Percentiles rank a stretch among this genome's conserved stretches.
phyloP scores from a whole-genome alignment of 192 early-diverging fungal genomes.

The Coemansia reversa region DNA sequence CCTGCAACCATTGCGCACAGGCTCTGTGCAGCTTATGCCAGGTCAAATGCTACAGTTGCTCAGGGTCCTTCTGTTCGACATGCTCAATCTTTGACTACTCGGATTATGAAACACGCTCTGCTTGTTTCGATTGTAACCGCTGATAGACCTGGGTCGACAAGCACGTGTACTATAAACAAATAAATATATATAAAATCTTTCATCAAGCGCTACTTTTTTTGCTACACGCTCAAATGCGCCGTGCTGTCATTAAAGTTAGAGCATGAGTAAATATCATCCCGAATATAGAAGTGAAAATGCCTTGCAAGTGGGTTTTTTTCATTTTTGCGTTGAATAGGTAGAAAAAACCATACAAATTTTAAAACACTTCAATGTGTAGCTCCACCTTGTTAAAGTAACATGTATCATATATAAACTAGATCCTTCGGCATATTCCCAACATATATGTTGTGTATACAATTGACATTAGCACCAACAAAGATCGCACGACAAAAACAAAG shows the following conservation, averaged over 20 bases:
- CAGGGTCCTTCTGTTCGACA: constrained; percentile 28
- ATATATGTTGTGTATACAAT: too few species aligned
- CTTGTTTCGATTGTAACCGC: constrained; percentile 46
- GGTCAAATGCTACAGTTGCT: constrained; percentile 39
- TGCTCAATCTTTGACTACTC: constrained; percentile 51
- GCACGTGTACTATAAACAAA: not conserved
- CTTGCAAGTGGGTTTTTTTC: not conserved
- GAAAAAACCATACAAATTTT: too few species aligned
- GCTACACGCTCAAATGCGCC: not conserved
- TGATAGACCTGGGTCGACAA: not conserved
- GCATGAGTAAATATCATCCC: not conserved
- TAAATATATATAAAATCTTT: not conserved
- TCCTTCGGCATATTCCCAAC: too few species aligned
- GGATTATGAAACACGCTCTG: constrained; percentile 40
- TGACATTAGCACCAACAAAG: not conserved
- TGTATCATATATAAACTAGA: too few species aligned
- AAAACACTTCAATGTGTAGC: too few species aligned
- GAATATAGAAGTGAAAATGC: not conserved
- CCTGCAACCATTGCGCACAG: constrained; percentile 34
- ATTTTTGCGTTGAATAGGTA: not conserved
- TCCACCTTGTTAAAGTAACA: too few species aligned
- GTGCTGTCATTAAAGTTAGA: not conserved
- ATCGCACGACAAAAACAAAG: not conserved
- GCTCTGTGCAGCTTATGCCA: constrained; percentile 25
- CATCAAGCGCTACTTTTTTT: not conserved